phyloP scores from a whole-genome alignment of 2,329 filamentous ascomycete species.

The Curvularia sp. region DNA sequence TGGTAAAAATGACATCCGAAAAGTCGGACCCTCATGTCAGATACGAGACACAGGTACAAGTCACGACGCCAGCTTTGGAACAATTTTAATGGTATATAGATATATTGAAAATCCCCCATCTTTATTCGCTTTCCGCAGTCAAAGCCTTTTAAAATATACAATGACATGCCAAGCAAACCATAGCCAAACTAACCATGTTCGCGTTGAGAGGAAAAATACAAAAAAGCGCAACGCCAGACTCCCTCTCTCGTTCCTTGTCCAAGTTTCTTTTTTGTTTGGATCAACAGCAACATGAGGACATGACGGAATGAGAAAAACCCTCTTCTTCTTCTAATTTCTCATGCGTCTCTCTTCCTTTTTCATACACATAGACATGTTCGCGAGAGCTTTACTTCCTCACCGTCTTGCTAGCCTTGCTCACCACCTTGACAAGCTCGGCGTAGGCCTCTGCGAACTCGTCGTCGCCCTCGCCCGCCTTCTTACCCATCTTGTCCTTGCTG shows the following conservation, averaged over 20 bases:
- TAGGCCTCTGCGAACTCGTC: conserved; percentile 61
- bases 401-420: conserved; percentile 64
- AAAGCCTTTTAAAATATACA: neutral
- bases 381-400: conserved; percentile 57
- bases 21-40: neutral
- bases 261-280: neutral
- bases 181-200: neutral
- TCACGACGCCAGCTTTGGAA: neutral
- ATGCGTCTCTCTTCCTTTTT: conserved; percentile 5
- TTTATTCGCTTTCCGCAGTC: neutral
- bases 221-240: conserved; percentile 8
- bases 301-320: neutral
- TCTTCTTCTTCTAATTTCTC: conserved; percentile 3
- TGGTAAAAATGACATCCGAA: neutral
- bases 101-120: neutral
- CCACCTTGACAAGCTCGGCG: conserved; percentile 64
- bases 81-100: neutral
- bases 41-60: neutral
- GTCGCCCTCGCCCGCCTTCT: conserved; percentile 57
- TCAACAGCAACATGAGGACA: conserved; percentile 9
- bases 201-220: neutral
- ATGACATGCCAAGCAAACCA: neutral
- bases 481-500: conserved; percentile 58
- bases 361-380: neutral
- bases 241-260: conserved; percentile 2